These are phyloP conservation scores for Chionographis japonica DNA, from an alignment of 106 monocot species.

Conservation along the genomic window DNA sequence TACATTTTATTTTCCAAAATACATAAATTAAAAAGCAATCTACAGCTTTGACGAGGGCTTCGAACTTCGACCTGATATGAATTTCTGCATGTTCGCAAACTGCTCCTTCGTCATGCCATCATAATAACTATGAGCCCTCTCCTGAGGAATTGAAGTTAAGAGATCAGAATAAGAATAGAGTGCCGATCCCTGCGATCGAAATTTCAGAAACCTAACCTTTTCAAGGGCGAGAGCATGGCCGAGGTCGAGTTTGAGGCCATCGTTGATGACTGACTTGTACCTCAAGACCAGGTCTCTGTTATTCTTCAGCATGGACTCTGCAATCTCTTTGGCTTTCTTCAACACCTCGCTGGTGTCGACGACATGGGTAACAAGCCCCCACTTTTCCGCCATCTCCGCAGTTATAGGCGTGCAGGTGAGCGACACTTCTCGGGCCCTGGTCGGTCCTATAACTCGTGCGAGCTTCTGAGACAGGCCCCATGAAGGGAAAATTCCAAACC, in stretches of 20 bases:
- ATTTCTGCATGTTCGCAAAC: constrained; percentile 79
- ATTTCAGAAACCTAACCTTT: constrained; percentile 42
- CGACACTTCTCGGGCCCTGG: constrained; percentile 70
- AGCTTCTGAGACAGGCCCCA: constrained; percentile 99
- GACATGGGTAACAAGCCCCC: constrained; percentile 90
- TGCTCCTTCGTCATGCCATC: constrained; percentile 85
- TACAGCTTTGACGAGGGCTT: constrained; percentile 73
- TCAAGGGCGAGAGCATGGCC: constrained; percentile 63
- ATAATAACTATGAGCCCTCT: constrained; percentile 76
- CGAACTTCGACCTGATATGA: constrained; percentile 55
- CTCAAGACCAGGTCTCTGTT: constrained; percentile 71
- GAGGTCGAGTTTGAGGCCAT: constrained; percentile 77
- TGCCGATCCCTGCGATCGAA: too few species aligned
- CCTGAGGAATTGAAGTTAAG: constrained; percentile 31
- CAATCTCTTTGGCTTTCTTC: constrained; percentile 70
- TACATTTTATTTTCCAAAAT: too few species aligned
- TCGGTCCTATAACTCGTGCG: constrained; percentile 64
- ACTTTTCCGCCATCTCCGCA: constrained; percentile 86
- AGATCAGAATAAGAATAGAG: neutral
- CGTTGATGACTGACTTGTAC: constrained; percentile 84
- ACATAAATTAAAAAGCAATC: constrained; percentile 3
- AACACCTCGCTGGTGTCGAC: constrained; percentile 55
- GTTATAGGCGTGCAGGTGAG: constrained; percentile 59
- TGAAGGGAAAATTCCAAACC: constrained; percentile 93
- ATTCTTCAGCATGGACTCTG: constrained; percentile 62